These are phyloP conservation scores for Lodderomyces orthopsilosis DNA, from an alignment of 1,139 yeast species.

Conservation along the genomic window DNA sequence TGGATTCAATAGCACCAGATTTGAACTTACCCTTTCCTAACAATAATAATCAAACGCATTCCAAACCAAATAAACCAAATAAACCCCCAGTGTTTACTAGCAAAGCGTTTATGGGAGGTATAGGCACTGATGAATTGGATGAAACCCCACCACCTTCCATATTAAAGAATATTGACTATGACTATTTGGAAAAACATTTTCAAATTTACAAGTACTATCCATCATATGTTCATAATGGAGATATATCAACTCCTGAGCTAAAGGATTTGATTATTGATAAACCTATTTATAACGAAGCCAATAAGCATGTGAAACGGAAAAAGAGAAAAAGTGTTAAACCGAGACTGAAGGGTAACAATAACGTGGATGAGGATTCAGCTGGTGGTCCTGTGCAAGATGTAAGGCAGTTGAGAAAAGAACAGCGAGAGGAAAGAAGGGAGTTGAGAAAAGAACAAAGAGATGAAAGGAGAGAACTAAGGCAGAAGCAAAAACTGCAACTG, in stretches of 20 bases:
- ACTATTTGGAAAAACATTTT: slow-evolving; percentile 33
- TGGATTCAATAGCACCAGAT: slow-evolving; percentile 5
- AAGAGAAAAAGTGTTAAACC: slow-evolving; percentile 4
- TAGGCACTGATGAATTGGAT: slow-evolving; percentile 1
- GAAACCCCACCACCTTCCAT: slow-evolving; percentile 2
- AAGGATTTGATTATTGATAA: slow-evolving; percentile 34
- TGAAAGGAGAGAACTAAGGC: slow-evolving; percentile 12
- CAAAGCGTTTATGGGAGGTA: neutral
- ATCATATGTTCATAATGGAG: slow-evolving; percentile 38
- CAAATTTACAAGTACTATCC: slow-evolving; percentile 43
- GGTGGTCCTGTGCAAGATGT: slow-evolving; percentile 11
- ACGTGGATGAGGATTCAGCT: slow-evolving; percentile 2
- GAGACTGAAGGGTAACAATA: slow-evolving; percentile 4
- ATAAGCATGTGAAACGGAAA: slow-evolving; percentile 26
- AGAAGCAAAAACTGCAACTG: slow-evolving; percentile 13
- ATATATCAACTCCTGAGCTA: slow-evolving; percentile 36
- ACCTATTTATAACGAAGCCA: slow-evolving; percentile 44
- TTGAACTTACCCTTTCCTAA: slow-evolving; percentile 1
- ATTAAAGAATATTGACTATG: slow-evolving; percentile 32
- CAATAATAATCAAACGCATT: neutral
- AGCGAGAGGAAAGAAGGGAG: slow-evolving; percentile 12
- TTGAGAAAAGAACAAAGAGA: slow-evolving; percentile 15
- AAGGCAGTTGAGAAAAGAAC: slow-evolving; percentile 9
- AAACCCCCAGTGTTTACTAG: neutral
- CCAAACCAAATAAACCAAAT: slow-evolving; percentile 1